phyloP scores from a whole-genome alignment of 352 stramenopile species.

The Phytophthora cactorum region DNA sequence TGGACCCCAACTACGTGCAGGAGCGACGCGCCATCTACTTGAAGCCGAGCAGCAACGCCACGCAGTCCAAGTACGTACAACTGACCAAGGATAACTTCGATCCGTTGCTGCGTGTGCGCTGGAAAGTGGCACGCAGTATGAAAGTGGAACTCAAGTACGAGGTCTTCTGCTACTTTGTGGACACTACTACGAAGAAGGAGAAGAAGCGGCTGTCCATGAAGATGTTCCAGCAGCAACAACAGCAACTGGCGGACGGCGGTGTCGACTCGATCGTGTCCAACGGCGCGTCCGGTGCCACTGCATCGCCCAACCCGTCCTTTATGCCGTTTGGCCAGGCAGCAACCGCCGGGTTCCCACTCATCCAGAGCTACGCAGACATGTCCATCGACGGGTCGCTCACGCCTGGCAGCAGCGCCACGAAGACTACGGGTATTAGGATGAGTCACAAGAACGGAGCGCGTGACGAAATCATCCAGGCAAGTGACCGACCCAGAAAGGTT shows the following conservation, averaged over 20 bases:
- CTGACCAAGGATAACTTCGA: conserved; percentile 82
- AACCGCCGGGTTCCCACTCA: conserved; percentile 41
- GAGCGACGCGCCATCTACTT: conserved; percentile 76
- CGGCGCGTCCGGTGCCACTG: conserved; percentile 16
- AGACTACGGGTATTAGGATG: conserved; percentile 13
- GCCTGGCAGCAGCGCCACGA: conserved; percentile 13
- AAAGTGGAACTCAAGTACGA: conserved; percentile 86
- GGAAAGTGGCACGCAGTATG: conserved; percentile 82
- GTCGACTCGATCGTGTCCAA: conserved; percentile 30
- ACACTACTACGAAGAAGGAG: conserved; percentile 66
- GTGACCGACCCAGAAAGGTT: conserved; percentile 57
- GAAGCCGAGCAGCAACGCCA: conserved; percentile 77
- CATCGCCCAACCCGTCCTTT: conserved; percentile 33
- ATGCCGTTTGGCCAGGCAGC: conserved; percentile 33
- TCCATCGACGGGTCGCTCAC: conserved; percentile 38
- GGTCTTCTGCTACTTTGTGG: conserved; percentile 83
- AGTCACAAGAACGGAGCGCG: conserved; percentile 40
- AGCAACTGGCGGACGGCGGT: conserved; percentile 27
- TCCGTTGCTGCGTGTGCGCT: conserved; percentile 66
- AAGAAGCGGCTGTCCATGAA: conserved; percentile 73
- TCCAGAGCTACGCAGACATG: conserved; percentile 56
- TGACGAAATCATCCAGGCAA: conserved; percentile 29
- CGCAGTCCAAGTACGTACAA: conserved; percentile 80
- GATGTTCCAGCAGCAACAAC: conserved; percentile 57
- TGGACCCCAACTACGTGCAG: conserved; percentile 65